A percentile compares a stretch with the other conserved stretches of the same genome.
Conservation (phyloP, 768 basidiomycete species). For the Lenzites betulinus region DNA sequence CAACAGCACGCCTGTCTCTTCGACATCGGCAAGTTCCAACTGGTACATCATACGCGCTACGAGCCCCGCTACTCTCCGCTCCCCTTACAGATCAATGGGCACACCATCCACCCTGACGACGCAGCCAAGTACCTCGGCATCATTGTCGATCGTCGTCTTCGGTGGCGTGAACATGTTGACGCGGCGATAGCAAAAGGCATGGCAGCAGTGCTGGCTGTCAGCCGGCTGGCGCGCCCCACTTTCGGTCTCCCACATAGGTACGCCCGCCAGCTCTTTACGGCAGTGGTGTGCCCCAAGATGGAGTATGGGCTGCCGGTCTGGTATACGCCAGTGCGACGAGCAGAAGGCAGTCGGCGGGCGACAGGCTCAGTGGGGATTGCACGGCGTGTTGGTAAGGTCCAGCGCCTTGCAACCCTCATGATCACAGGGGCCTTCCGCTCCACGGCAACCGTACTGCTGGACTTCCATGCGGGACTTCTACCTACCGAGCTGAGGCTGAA, state of each 20-base stretch:
- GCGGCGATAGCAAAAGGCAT: not conserved
- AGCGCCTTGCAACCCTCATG: slow-evolving; percentile 22
- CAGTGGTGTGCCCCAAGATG: not conserved
- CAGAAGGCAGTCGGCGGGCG: not conserved
- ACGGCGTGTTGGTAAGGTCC: slow-evolving; percentile 12
- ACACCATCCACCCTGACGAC: not conserved
- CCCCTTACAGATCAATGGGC: not conserved
- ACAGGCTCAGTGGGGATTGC: not conserved
- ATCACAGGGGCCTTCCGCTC: slow-evolving; percentile 30
- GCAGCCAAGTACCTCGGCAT: not conserved
- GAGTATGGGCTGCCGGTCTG: not conserved
- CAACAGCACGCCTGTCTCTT: slow-evolving; percentile 29
- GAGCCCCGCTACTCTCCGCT: not conserved
- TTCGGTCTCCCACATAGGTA: not conserved
- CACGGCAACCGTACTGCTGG: slow-evolving; percentile 25
- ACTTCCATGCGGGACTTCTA: slow-evolving; percentile 23
- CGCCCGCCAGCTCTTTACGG: not conserved
- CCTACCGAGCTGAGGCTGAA: slow-evolving; percentile 23
- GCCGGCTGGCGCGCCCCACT: not conserved
- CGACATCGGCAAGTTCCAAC: slow-evolving; percentile 23
- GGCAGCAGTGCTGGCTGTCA: not conserved
- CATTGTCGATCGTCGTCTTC: not conserved
- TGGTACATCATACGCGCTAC: slow-evolving; percentile 1
- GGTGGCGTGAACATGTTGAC: not conserved
- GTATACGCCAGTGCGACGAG: not conserved